phyloP scores from a whole-genome alignment of 306 rosid species.

The Trichosanthes truncata region DNA sequence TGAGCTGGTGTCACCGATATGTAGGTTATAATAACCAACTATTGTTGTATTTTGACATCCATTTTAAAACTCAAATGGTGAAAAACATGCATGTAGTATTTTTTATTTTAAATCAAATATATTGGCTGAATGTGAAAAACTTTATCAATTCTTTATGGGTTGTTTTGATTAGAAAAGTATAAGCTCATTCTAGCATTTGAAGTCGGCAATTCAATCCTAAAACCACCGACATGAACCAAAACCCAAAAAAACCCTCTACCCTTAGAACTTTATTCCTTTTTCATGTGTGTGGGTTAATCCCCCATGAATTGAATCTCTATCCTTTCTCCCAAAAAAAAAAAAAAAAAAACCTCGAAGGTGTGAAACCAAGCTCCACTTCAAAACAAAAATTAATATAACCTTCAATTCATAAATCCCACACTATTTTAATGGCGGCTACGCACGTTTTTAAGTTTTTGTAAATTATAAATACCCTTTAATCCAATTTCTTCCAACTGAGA shows the following conservation, averaged over 20 bases:
- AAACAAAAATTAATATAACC: neutral
- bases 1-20: no score
- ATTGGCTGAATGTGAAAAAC: neutral
- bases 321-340: neutral
- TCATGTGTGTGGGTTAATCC: neutral
- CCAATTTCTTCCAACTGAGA: neutral
- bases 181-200: neutral
- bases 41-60: no score
- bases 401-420: neutral
- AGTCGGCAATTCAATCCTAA: neutral
- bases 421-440: neutral
- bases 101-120: neutral
- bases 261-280: neutral
- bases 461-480: neutral
- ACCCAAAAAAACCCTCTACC: neutral
- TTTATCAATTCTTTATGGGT: neutral
- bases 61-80: neutral
- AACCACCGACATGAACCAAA: neutral
- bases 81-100: neutral
- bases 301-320: neutral
- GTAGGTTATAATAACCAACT: no score
- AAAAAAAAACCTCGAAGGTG: neutral
- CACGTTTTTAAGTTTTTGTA: neutral
- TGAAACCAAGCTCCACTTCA: neutral
- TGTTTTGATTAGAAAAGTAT: neutral